These are phyloP conservation scores for Diphasiastrum complanatum DNA, from an alignment of 83 land plant species.

Conservation along the genomic window DNA sequence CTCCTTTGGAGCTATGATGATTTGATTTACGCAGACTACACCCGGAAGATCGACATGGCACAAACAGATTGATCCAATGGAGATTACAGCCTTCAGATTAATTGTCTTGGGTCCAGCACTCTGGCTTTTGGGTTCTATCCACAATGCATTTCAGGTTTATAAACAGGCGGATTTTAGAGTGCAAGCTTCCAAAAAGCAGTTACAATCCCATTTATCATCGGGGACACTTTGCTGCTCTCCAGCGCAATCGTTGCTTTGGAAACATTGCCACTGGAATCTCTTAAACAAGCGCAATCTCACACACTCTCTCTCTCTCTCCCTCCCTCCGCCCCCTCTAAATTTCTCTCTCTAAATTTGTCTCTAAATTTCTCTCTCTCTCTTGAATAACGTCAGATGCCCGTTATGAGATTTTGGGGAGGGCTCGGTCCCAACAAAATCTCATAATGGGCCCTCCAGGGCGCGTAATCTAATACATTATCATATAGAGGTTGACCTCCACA, in stretches of 20 bases:
- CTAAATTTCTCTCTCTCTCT: no score
- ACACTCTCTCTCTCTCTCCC: no score
- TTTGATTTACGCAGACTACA: background rate
- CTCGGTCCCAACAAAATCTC: no score
- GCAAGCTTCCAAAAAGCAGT: constrained; percentile 64
- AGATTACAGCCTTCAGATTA: constrained; percentile 40
- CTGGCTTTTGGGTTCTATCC: constrained; percentile 78
- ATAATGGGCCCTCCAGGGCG: no score
- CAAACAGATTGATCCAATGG: constrained; percentile 39
- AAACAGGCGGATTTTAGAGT: constrained; percentile 54
- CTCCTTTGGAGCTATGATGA: background rate
- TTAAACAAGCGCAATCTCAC: background rate
- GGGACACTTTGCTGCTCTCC: constrained; percentile 47
- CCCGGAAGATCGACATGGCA: constrained; percentile 8
- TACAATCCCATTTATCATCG: constrained; percentile 57
- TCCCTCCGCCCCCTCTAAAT: no score
- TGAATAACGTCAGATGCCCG: no score
- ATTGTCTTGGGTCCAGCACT: constrained; percentile 67
- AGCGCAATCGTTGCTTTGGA: constrained; percentile 35
- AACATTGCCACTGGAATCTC: constrained; percentile 13
- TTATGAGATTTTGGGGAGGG: no score
- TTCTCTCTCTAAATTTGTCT: no score
- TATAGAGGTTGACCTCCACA: no score
- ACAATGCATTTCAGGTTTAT: constrained; percentile 69
- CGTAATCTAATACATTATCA: no score